Conservation (phyloP, 257 asterid species). For the Primulina huaijiensis region DNA sequence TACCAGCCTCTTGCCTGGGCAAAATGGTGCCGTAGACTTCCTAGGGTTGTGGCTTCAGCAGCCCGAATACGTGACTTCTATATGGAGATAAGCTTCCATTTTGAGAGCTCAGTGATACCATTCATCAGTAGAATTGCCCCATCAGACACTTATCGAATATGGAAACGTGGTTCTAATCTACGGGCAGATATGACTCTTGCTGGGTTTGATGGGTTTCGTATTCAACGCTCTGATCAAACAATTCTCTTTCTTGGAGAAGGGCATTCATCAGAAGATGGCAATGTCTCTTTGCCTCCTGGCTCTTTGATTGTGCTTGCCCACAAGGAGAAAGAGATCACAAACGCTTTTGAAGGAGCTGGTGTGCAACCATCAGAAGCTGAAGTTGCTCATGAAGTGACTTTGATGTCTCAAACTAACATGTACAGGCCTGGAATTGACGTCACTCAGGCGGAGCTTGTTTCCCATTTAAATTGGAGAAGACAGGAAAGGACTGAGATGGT, state of each 20-base stretch:
- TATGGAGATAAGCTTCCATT: slow-evolving; percentile 97
- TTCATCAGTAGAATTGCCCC: slow-evolving; percentile 98
- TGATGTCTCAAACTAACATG: slow-evolving; percentile 99
- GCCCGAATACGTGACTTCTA: slow-evolving; percentile 88
- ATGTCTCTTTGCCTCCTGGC: slow-evolving; percentile 76
- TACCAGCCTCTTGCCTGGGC: slow-evolving; percentile 99
- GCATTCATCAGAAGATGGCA: slow-evolving; percentile 61
- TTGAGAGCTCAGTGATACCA: slow-evolving; percentile 97
- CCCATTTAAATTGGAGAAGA: slow-evolving; percentile 94
- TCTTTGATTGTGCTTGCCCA: slow-evolving; percentile 89
- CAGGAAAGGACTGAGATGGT: slow-evolving; percentile 93
- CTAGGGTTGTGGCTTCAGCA: slow-evolving; percentile 92
- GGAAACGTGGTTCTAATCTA: slow-evolving; percentile 98
- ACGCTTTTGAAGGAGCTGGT: slow-evolving; percentile 97
- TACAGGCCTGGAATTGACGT: slow-evolving; percentile 99
- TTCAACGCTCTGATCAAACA: slow-evolving; percentile 95
- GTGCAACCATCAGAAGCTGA: slow-evolving; percentile 93
- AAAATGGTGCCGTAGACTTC: slow-evolving; percentile 98
- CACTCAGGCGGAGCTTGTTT: slow-evolving; percentile 93
- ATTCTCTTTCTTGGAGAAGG: slow-evolving; percentile 97
- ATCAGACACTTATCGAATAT: slow-evolving; percentile 89
- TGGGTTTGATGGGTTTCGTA: slow-evolving; percentile 97
- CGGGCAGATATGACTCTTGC: slow-evolving; percentile 99
- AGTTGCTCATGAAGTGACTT: slow-evolving; percentile 94
- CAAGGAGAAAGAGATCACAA: slow-evolving; percentile 90